Conservation (phyloP, 2,329 filamentous ascomycete genomes). For the Hymenoscyphus fraxineus region DNA sequence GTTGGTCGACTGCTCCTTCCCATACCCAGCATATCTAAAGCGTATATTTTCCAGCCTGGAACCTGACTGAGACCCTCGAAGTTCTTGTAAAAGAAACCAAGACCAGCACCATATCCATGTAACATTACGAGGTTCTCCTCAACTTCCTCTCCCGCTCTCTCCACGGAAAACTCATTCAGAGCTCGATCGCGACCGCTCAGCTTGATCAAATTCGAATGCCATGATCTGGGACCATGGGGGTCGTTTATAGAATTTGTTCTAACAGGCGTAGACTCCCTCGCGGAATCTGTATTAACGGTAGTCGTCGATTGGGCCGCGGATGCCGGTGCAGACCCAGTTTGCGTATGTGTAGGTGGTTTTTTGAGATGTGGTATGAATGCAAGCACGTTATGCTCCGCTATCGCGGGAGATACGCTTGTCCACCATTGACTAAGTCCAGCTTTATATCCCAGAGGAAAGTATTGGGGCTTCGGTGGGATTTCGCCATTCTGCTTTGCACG, state of each 20-base stretch:
- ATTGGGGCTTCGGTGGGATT: slow-evolving; percentile 36
- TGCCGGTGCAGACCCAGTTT: slow-evolving; percentile 53
- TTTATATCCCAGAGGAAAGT: slow-evolving; percentile 87
- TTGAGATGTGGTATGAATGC: slow-evolving; percentile 77
- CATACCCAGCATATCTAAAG: slow-evolving; percentile 94
- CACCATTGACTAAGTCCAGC: slow-evolving; percentile 95
- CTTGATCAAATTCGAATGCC: slow-evolving; percentile 80
- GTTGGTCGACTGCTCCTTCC: slow-evolving; percentile 79
- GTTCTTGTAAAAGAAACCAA: slow-evolving; percentile 98
- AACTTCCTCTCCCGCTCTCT: slow-evolving; percentile 68
- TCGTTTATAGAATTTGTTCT: slow-evolving; percentile 56
- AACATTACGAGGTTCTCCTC: slow-evolving; percentile 92
- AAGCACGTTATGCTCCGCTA: slow-evolving; percentile 85
- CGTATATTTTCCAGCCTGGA: slow-evolving; percentile 83
- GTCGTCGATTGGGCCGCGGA: slow-evolving; percentile 40
- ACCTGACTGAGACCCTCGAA: slow-evolving; percentile 81
- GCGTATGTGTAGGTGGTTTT: slow-evolving; percentile 54
- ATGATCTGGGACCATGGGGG: slow-evolving; percentile 79
- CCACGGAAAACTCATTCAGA: slow-evolving; percentile 61
- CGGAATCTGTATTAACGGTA: slow-evolving; percentile 34
- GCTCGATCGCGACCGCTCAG: slow-evolving; percentile 79
- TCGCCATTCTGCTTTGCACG: slow-evolving; percentile 38
- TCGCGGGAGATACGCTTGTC: slow-evolving; percentile 74
- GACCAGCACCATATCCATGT: slow-evolving; percentile 91
- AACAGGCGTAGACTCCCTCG: slow-evolving; percentile 39